phyloP scores from a whole-genome alignment of 129 eudicot species.

The Sambucus nigra region DNA sequence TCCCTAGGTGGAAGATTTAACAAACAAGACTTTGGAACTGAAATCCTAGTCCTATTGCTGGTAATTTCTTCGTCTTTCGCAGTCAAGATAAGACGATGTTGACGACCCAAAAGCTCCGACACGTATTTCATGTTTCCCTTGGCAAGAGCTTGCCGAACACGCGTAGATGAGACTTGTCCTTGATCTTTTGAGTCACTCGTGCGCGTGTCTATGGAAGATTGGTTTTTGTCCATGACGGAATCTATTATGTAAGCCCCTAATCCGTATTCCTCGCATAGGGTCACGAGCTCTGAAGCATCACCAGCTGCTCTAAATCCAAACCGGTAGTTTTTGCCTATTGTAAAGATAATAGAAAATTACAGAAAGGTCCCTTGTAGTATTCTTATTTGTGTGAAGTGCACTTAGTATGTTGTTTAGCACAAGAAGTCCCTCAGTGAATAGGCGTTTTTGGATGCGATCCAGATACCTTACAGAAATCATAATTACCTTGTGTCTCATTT shows the following conservation, averaged over 20 bases:
- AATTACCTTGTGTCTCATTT: too few species aligned
- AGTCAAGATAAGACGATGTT: slow-evolving; percentile 59
- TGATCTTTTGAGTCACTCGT: slow-evolving; percentile 44
- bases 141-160: slow-evolving; percentile 86
- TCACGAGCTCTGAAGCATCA: slow-evolving; percentile 59
- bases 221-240: slow-evolving; percentile 85
- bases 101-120: slow-evolving; percentile 83
- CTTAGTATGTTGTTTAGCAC: too few species aligned
- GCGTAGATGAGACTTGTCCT: slow-evolving; percentile 98
- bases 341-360: too few species aligned
- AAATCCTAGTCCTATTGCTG: slow-evolving; percentile 24
- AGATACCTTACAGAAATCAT: too few species aligned
- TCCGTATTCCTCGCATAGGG: slow-evolving; percentile 61
- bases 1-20: slow-evolving; percentile 91
- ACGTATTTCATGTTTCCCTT: slow-evolving; percentile 84
- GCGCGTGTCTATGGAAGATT: slow-evolving; percentile 19
- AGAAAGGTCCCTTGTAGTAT: too few species aligned
- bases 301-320: slow-evolving; percentile 93
- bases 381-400: too few species aligned
- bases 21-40: slow-evolving; percentile 55
- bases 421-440: too few species aligned
- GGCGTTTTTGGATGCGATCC: too few species aligned
- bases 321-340: slow-evolving; percentile 81
- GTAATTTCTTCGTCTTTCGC: slow-evolving; percentile 16
- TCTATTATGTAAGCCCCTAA: slow-evolving; percentile 65